Evolutionary conservation across 2,329 filamentous ascomycete species (phyloP).

Genomic region (Ceratocystis colombiana): DNA sequence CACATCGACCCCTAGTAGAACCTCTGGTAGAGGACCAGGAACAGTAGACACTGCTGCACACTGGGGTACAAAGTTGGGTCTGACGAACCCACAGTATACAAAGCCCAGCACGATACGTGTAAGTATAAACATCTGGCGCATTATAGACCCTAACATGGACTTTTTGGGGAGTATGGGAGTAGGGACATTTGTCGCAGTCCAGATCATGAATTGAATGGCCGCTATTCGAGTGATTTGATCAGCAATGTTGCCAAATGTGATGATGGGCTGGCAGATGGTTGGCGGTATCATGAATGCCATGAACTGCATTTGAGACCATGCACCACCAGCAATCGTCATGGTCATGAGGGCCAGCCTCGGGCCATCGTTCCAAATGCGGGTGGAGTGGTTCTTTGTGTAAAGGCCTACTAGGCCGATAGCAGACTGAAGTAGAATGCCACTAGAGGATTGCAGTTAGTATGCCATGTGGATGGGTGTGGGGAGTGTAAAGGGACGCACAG

Average conservation of each 20-base stretch:
- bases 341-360: constrained; percentile 54
- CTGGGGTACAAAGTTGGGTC: constrained; percentile 42
- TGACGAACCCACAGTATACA: constrained; percentile 46
- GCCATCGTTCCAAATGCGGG: constrained; percentile 45
- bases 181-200: constrained; percentile 36
- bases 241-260: constrained; percentile 45
- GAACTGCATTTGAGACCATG: constrained; percentile 47
- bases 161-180: neutral
- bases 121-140: constrained; percentile 41
- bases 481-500: constrained; percentile 37
- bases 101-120: constrained; percentile 44
- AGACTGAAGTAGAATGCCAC: constrained; percentile 47
- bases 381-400: constrained; percentile 40
- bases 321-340: constrained; percentile 42
- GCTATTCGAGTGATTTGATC: constrained; percentile 48
- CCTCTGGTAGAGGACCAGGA: constrained; percentile 38
- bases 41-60: constrained; percentile 42
- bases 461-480: constrained; percentile 38
- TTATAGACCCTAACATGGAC: constrained; percentile 31
- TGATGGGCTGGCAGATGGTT: constrained; percentile 42
- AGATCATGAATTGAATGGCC: constrained; percentile 46
- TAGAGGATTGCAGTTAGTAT: constrained; percentile 46
- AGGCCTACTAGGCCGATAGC: constrained; percentile 40
- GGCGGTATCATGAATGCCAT: constrained; percentile 39
- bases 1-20: constrained; percentile 39